Evolutionary conservation across 225 moss, liverwort and hornwort genomes (phyloP), one percentile per base, ranked within the genome.

Genomic region (Bryoerythrophyllum caledonicum): DNA sequence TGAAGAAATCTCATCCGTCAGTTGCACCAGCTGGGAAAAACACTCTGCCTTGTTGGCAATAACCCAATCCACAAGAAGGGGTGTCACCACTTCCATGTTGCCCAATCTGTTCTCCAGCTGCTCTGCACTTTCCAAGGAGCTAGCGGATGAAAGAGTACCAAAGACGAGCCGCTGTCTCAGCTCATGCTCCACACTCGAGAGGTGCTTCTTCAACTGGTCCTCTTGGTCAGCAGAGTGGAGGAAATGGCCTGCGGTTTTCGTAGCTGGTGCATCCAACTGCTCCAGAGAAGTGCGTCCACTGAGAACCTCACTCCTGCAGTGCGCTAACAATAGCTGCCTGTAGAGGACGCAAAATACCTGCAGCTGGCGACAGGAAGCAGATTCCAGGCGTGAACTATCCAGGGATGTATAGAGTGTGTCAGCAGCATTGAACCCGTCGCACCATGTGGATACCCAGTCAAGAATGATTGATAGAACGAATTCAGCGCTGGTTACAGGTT

Each of bases 271-370:
- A 65, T 81, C 83, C 46, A 72, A 25, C 67, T 75, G 63, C 61
- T 84, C 82, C 37, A 64, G 21, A 44, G 78, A 80, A 55, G 70
- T 78, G 60, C 74, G 82, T 63, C 86, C 68, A 78, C 85, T 93
- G 17, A 92, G 79, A 28, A 79, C 62, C 63, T 91, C 91, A 40
- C 83, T 73, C 73, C 83, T 84, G 37, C 80, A 62, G 73, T 89
- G 74, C 69, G 69, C 76, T 68, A 99, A 76, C 55, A 99, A 76
- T 17, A 95, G 54, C 38, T 84, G 84, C 74, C 99, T 85, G 41
- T 83, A 92, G 43, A 93, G 80, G 53, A 99, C 83, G 72, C 90
- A 92, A 41, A 92, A 73, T 27, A 99, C 86, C 74, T 99, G 95
- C 68, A 99, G 83, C 79, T 85, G 89, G 30, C 99, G 93, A 80